Conservation (phyloP, 2,329 filamentous ascomycete species). For the Nannizziopsis arthrosporioides region DNA sequence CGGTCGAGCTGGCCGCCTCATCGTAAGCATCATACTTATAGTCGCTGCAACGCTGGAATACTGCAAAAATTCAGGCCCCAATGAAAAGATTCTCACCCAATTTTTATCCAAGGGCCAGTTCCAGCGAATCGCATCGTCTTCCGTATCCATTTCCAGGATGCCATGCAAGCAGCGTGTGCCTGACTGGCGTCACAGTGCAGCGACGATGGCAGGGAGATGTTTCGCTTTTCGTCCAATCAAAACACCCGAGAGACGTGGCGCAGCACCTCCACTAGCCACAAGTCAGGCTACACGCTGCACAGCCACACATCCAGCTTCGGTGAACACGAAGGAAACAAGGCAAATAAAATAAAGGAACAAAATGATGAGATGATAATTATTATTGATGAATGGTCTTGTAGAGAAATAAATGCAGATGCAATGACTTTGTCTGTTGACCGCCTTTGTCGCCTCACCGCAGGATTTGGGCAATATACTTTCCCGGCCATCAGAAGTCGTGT, state of each 20-base stretch:
- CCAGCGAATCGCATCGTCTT: conserved; percentile 5
- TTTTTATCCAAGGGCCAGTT: not conserved
- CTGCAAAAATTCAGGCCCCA: conserved; percentile 4
- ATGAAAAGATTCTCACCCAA: conserved; percentile 1
- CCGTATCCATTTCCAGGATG: not conserved
- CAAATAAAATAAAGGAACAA: no score
- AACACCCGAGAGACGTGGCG: not conserved
- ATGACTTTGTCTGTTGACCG: no score
- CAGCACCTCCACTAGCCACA: conserved; percentile 2
- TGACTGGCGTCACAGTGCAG: not conserved
- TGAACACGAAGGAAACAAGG: no score
- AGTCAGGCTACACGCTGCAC: not conserved
- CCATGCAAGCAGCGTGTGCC: not conserved
- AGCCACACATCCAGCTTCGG: not conserved
- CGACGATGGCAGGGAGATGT: conserved; percentile 5
- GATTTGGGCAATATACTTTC: no score
- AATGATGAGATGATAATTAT: no score
- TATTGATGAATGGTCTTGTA: no score
- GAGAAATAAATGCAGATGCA: no score
- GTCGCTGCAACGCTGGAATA: not conserved
- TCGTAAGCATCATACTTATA: conserved; percentile 3
- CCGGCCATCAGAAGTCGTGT: no score
- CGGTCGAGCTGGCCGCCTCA: not conserved
- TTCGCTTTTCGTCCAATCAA: not conserved
- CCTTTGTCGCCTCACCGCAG: no score